These are phyloP conservation scores for Echinosophora koreensis DNA, from an alignment of 306 rosid genomes.

Conservation along the genomic window DNA sequence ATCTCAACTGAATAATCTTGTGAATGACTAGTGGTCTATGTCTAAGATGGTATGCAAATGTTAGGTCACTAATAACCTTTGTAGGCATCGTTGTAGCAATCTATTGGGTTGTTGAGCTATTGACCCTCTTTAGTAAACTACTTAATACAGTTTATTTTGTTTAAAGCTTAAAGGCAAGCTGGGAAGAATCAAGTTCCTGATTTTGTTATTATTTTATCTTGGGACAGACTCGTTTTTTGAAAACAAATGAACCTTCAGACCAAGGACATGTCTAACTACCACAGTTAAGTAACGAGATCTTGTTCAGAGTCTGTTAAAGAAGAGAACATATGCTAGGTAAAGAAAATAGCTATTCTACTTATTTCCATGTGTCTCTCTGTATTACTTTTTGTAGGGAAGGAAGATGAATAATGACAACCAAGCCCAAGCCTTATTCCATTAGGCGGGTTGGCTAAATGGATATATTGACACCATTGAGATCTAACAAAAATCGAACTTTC, in stretches of 20 bases:
- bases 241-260: not conserved
- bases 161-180: not conserved
- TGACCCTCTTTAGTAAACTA: not conserved
- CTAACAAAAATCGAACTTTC: not conserved
- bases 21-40: not conserved
- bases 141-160: not conserved
- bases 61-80: not conserved
- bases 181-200: conserved; percentile 8
- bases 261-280: not conserved
- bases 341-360: not conserved
- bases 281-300: not conserved
- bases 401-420: too few species aligned
- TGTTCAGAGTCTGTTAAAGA: not conserved
- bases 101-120: not conserved
- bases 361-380: not conserved
- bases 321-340: not conserved
- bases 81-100: not conserved
- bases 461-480: too few species aligned
- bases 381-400: not conserved
- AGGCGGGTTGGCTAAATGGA: too few species aligned
- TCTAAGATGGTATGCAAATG: not conserved
- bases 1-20: not conserved
- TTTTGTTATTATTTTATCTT: conserved; percentile 2
- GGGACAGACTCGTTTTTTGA: not conserved
- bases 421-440: too few species aligned